Evolutionary conservation across 192 early-diverging fungal genomes (phyloP).

Genomic region (Entomortierella parvispora): DNA sequence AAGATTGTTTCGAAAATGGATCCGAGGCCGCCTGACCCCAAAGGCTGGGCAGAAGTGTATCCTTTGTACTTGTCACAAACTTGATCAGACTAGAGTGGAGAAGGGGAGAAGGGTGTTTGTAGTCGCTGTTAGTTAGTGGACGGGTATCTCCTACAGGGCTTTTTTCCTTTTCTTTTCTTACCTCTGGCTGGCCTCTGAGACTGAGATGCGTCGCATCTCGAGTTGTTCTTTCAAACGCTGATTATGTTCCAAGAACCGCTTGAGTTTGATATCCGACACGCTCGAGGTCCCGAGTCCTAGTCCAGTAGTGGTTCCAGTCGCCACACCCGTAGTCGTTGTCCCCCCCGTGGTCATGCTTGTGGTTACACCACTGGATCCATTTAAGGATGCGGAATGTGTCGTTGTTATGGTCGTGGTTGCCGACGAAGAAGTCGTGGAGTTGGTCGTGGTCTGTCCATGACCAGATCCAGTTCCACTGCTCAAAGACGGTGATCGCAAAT

Average conservation of each 20-base stretch:
- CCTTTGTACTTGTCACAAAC: slow-evolving; percentile 67
- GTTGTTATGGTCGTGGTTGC: slow-evolving; percentile 28
- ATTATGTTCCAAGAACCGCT: slow-evolving; percentile 78
- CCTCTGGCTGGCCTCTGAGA: slow-evolving; percentile 74
- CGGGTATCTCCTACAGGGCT: too few species aligned
- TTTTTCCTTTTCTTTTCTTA: slow-evolving; percentile 10
- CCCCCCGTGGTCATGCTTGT: slow-evolving; percentile 1
- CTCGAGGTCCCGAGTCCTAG: neutral
- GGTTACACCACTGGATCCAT: neutral
- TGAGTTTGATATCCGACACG: slow-evolving; percentile 73
- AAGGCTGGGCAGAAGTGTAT: slow-evolving; percentile 66
- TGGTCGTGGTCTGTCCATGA: neutral
- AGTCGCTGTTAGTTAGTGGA: too few species aligned
- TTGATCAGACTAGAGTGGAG: slow-evolving; percentile 53
- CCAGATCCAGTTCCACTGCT: slow-evolving; percentile 14
- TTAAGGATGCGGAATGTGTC: slow-evolving; percentile 7
- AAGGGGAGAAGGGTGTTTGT: neutral
- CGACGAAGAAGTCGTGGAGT: slow-evolving; percentile 15
- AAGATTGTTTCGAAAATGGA: slow-evolving; percentile 67
- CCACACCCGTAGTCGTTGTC: neutral
- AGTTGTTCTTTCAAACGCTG: slow-evolving; percentile 80
- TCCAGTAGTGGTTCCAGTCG: neutral
- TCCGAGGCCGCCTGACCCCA: slow-evolving; percentile 71
- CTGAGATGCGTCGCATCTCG: slow-evolving; percentile 78
- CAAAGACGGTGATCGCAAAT: slow-evolving; percentile 17